A percentile compares a stretch with the other conserved stretches of the same genome.
phyloP scores from a whole-genome alignment of 129 eudicot genomes.

The Mikania micrantha region DNA sequence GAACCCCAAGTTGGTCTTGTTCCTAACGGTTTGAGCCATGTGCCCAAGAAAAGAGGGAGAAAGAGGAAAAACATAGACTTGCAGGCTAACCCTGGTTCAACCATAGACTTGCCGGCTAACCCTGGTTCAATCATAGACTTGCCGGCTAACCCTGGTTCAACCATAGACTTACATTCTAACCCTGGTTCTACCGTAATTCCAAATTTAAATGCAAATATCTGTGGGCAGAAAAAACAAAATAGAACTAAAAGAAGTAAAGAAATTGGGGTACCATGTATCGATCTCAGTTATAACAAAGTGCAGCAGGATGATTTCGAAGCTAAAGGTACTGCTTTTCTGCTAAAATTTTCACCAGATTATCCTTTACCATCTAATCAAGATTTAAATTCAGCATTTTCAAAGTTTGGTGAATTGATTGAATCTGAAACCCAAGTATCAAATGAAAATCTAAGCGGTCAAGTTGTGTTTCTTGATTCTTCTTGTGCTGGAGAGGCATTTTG shows the following conservation, averaged over 20 bases:
- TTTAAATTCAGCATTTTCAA: slow-evolving; percentile 34
- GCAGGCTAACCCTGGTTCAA: not conserved
- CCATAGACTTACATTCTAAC: not conserved
- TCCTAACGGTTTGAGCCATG: slow-evolving; percentile 16
- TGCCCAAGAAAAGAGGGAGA: slow-evolving; percentile 42
- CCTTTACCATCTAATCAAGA: slow-evolving; percentile 50
- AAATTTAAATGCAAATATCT: slow-evolving; percentile 40
- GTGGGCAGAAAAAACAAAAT: slow-evolving; percentile 18
- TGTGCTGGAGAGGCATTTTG: slow-evolving; percentile 52
- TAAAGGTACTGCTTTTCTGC: slow-evolving; percentile 42
- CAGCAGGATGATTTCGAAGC: slow-evolving; percentile 27
- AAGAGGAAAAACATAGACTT: slow-evolving; percentile 26
- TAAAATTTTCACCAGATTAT: slow-evolving; percentile 40
- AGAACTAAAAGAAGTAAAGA: slow-evolving; percentile 29
- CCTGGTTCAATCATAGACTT: not conserved
- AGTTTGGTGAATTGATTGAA: slow-evolving; percentile 47
- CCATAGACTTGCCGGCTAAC: not conserved
- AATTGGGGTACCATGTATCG: slow-evolving; percentile 26
- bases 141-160: not conserved
- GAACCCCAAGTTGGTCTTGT: slow-evolving; percentile 22
- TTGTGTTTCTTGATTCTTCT: slow-evolving; percentile 37
- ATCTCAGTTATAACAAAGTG: slow-evolving; percentile 25
- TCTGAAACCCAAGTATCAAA: slow-evolving; percentile 33
- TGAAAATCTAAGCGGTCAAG: slow-evolving; percentile 35
- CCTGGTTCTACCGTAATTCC: slow-evolving; percentile 31